Conservation (phyloP, 2,329 filamentous ascomycete species). For the Albophoma yamanashiensis region DNA sequence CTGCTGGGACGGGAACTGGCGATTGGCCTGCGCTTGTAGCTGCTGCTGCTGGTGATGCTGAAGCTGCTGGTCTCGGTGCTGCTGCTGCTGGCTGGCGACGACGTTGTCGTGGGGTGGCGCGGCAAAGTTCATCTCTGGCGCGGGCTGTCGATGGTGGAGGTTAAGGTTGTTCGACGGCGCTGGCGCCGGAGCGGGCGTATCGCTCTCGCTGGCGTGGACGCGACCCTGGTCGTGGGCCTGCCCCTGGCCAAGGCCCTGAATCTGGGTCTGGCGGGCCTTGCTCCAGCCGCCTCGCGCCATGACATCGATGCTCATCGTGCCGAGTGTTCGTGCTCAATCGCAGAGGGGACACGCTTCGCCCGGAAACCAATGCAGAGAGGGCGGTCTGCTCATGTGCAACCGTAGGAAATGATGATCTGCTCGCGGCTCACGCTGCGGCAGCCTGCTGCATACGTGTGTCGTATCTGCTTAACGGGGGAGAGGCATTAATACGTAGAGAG, state of each 20-base stretch:
- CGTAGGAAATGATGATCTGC: not conserved
- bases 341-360: not conserved
- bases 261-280: not conserved
- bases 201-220: not conserved
- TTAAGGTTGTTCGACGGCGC: not conserved
- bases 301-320: not conserved
- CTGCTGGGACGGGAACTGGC: not conserved
- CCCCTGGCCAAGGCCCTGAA: not conserved
- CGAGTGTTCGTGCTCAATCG: not conserved
- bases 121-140: slow-evolving; percentile 21
- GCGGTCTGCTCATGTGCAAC: not conserved
- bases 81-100: not conserved
- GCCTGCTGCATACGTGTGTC: not conserved
- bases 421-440: not conserved
- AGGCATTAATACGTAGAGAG: not conserved
- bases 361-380: not conserved
- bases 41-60: not conserved
- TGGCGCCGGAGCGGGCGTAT: not conserved
- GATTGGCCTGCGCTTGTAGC: not conserved
- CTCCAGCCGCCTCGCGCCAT: not conserved
- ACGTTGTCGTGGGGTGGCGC: slow-evolving; percentile 12
- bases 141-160: slow-evolving; percentile 1
- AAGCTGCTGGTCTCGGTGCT: not conserved
- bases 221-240: not conserved
- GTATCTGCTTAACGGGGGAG: not conserved